Percentiles rank a stretch among this genome's conserved stretches.
phyloP scores from a whole-genome alignment of 352 stramenopile species.

The Plasmopara viticola region DNA sequence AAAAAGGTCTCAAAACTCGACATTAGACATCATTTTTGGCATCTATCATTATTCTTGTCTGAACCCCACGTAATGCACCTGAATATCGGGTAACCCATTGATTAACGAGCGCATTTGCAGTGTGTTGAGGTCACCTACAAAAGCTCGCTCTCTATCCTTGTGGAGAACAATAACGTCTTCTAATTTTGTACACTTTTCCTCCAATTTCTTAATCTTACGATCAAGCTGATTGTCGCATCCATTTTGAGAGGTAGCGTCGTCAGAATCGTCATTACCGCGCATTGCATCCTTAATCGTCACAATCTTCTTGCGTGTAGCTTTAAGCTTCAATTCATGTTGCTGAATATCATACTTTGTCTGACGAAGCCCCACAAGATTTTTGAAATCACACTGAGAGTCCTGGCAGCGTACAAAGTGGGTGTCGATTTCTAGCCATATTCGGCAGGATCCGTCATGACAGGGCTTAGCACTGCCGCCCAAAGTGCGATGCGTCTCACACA shows the following conservation, averaged over 20 bases:
- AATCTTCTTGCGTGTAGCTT: constrained; percentile 10
- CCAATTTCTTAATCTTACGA: constrained; percentile 13
- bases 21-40: neutral
- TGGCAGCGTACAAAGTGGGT: constrained; percentile 50
- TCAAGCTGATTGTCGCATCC: constrained; percentile 7
- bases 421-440: constrained; percentile 56
- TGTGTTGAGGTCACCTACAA: constrained; percentile 9
- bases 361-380: constrained; percentile 54
- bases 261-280: neutral
- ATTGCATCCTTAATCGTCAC: neutral
- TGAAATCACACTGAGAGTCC: constrained; percentile 60
- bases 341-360: constrained; percentile 64
- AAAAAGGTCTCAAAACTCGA: too few species aligned
- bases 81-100: constrained; percentile 9
- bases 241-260: neutral
- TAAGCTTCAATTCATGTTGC: constrained; percentile 17
- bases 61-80: constrained; percentile 15
- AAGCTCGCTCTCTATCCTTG: constrained; percentile 17
- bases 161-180: constrained; percentile 22
- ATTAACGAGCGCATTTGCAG: neutral
- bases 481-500: constrained; percentile 43
- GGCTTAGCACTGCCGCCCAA: constrained; percentile 15
- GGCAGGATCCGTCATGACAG: constrained; percentile 50
- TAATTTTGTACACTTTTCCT: constrained; percentile 12
- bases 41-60: neutral